Conservation (phyloP, 129 eudicot genomes). For the Flaveria ramosissima region DNA sequence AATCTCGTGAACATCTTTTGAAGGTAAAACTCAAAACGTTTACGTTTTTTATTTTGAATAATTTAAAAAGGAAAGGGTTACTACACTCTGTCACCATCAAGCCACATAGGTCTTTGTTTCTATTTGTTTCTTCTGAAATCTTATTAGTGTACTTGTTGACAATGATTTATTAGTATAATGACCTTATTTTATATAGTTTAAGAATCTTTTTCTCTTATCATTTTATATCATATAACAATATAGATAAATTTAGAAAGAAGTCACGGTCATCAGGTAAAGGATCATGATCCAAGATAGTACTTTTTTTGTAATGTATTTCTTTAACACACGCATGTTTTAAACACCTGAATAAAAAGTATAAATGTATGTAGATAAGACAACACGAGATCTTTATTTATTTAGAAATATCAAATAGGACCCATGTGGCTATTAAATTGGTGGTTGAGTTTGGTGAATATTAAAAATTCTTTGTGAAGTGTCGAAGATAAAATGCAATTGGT, state of each 20-base stretch:
- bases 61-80: background rate
- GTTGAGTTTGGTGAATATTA: background rate
- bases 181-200: too few relatives aligned
- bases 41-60: too few relatives aligned
- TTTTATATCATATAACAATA: background rate
- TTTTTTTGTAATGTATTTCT: background rate
- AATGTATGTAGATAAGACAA: background rate
- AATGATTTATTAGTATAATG: background rate
- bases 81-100: background rate
- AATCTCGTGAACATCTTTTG: constrained; percentile 39
- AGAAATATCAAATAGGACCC: background rate
- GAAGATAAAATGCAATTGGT: background rate
- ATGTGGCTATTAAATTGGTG: constrained; percentile 7
- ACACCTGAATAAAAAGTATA: background rate
- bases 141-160: background rate
- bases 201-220: background rate
- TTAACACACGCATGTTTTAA: background rate
- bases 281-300: background rate
- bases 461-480: background rate
- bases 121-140: background rate
- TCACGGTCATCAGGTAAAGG: background rate
- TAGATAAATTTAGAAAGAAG: background rate
- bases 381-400: background rate
- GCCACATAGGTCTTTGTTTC: background rate
- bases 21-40: constrained; percentile 26